Percentiles rank a stretch among this genome's conserved stretches.
Evolutionary conservation across 2,329 filamentous ascomycete species (phyloP).

Genomic region (Cryphonectria carpinicola): DNA sequence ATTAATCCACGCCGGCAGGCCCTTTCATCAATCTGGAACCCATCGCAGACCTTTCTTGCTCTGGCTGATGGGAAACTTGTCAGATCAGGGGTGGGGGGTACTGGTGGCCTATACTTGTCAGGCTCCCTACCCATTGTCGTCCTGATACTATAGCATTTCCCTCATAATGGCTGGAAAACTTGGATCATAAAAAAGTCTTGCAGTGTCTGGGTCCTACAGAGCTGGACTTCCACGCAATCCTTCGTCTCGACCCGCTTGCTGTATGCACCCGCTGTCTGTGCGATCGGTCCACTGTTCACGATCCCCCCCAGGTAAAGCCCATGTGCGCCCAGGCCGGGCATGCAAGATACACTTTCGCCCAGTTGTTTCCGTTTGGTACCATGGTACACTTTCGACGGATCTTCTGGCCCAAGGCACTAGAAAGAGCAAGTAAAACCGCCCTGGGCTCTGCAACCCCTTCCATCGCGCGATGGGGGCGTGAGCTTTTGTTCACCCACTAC

Average conservation of each 20-base stretch:
- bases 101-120: not conserved
- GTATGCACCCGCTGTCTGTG: not conserved
- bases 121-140: not conserved
- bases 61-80: not conserved
- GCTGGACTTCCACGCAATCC: not conserved
- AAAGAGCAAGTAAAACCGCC: not conserved
- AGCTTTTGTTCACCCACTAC: not conserved
- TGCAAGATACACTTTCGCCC: conserved; percentile 25
- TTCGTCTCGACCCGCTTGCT: not conserved
- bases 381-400: not conserved
- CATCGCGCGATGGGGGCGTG: not conserved
- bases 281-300: not conserved
- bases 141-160: not conserved
- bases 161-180: not conserved
- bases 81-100: not conserved
- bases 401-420: not conserved
- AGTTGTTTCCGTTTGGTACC: not conserved
- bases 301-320: not conserved
- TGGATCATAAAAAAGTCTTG: not conserved
- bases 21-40: not conserved
- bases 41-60: not conserved
- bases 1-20: not conserved
- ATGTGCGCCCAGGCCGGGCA: conserved; percentile 1
- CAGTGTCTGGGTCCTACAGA: not conserved
- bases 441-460: not conserved